These are phyloP conservation scores for Dorcoceras hygrometricum DNA, from an alignment of 257 asterid genomes.

Conservation along the genomic window DNA sequence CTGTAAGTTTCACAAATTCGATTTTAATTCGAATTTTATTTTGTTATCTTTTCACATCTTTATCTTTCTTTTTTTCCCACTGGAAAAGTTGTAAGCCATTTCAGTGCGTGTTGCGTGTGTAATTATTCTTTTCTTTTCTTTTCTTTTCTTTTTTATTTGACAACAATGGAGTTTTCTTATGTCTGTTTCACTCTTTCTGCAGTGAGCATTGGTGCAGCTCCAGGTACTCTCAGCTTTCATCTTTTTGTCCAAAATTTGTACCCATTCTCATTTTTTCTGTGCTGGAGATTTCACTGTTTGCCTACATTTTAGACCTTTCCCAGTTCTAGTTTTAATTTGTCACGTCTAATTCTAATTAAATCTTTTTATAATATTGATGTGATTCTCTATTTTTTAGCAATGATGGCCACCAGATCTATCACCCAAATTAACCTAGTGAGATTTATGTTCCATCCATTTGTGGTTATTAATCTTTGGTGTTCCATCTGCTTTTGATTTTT, in stretches of 20 bases:
- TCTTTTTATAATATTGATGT: no score
- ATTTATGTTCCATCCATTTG: no score
- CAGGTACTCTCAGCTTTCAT: conserved; percentile 49
- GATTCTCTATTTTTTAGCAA: not conserved
- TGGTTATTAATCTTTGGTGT: no score
- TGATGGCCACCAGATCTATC: no score
- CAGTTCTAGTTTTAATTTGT: no score
- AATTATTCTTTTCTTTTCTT: no score
- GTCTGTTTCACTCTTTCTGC: conserved; percentile 14
- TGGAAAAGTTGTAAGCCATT: no score
- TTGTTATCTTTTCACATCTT: no score
- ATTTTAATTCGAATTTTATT: not conserved
- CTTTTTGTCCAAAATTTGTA: not conserved
- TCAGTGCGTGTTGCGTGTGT: no score
- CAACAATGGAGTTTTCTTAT: not conserved
- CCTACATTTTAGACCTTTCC: not conserved
- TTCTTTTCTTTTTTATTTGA: not conserved
- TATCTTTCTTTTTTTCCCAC: no score
- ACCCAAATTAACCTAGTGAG: no score
- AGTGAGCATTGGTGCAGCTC: conserved; percentile 58
- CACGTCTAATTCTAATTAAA: not conserved
- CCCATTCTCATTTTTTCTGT: not conserved
- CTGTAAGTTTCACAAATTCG: conserved; percentile 40
- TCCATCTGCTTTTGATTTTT: no score
- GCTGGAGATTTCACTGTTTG: not conserved